Evolutionary conservation across 345 rosid species (phyloP).

Genomic region (Crucihimalaya himalaica): DNA sequence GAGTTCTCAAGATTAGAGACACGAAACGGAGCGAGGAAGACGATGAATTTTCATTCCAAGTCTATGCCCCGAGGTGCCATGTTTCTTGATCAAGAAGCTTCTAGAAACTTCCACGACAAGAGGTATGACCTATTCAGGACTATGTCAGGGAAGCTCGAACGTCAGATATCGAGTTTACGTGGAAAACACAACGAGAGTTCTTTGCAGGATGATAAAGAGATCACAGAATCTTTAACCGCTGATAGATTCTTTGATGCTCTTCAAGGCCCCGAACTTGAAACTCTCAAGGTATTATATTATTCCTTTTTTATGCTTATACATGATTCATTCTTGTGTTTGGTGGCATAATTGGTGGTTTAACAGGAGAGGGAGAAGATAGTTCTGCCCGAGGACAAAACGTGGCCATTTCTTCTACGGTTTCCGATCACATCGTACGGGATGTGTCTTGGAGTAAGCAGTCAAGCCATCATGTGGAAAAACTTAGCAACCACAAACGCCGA

Average conservation of each 20-base stretch:
- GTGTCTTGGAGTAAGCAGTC: conserved; percentile 91
- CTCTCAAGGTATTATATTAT: conserved; percentile 57
- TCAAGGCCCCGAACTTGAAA: conserved; percentile 87
- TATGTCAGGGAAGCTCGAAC: conserved; percentile 84
- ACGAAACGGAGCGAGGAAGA: conserved; percentile 25
- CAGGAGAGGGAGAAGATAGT: conserved; percentile 76
- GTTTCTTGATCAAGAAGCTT: conserved; percentile 24
- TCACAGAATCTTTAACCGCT: conserved; percentile 55
- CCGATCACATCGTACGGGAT: conserved; percentile 82
- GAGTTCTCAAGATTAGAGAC: conserved; percentile 32
- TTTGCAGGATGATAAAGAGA: conserved; percentile 42
- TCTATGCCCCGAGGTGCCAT: conserved; percentile 57
- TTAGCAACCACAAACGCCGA: conserved; percentile 64
- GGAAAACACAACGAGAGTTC: conserved; percentile 47
- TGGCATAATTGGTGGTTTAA: background rate
- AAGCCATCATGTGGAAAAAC: conserved; percentile 88
- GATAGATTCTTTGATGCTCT: conserved; percentile 83
- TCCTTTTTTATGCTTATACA: background rate
- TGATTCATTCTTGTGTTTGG: background rate
- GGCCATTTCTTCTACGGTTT: conserved; percentile 91
- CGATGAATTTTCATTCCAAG: conserved; percentile 55
- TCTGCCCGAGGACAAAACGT: conserved; percentile 71
- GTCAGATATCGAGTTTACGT: conserved; percentile 63
- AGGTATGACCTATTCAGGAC: conserved; percentile 85
- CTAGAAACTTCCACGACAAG: conserved; percentile 50